Evolutionary conservation across 2,329 filamentous ascomycete genomes (phyloP).

Genomic region (Clarireedia monteithiana): DNA sequence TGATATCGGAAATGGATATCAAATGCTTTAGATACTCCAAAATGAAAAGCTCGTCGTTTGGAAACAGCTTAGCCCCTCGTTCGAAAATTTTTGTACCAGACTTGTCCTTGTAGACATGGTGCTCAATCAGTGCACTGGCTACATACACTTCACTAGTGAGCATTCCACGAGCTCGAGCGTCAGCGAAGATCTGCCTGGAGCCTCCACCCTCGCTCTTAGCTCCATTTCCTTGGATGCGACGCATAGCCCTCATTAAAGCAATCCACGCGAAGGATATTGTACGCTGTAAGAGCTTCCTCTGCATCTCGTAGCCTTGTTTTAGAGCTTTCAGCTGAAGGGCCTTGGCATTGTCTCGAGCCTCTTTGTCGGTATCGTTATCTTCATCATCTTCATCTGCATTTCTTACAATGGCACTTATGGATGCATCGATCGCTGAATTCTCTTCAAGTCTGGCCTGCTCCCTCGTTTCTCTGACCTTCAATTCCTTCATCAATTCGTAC

Average conservation of each 20-base stretch:
- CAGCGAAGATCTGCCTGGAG: constrained; percentile 79
- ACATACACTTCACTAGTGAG: constrained; percentile 94
- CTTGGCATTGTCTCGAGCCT: constrained; percentile 39
- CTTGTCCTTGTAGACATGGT: constrained; percentile 89
- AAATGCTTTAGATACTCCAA: constrained; percentile 95
- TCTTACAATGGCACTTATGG: constrained; percentile 33
- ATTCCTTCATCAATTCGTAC: constrained; percentile 76
- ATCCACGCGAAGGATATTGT: constrained; percentile 95
- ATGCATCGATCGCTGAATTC: constrained; percentile 30
- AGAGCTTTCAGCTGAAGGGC: constrained; percentile 54
- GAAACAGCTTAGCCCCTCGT: constrained; percentile 85
- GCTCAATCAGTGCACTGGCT: constrained; percentile 85
- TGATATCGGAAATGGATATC: constrained; percentile 85
- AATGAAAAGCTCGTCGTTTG: constrained; percentile 87
- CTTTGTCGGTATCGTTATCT: constrained; percentile 29
- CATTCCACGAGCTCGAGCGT: constrained; percentile 79
- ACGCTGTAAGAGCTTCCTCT: constrained; percentile 69
- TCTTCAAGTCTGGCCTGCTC: constrained; percentile 52
- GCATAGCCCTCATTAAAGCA: constrained; percentile 85
- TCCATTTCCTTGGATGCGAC: constrained; percentile 82
- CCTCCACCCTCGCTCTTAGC: constrained; percentile 42
- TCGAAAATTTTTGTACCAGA: constrained; percentile 95
- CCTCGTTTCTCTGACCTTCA: constrained; percentile 54
- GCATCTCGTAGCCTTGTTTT: constrained; percentile 60
- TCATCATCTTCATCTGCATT: constrained; percentile 44